Base-by-base conservation (phyloP, 441 rosid genomes). In the Pelargonium citronellum region DNA sequence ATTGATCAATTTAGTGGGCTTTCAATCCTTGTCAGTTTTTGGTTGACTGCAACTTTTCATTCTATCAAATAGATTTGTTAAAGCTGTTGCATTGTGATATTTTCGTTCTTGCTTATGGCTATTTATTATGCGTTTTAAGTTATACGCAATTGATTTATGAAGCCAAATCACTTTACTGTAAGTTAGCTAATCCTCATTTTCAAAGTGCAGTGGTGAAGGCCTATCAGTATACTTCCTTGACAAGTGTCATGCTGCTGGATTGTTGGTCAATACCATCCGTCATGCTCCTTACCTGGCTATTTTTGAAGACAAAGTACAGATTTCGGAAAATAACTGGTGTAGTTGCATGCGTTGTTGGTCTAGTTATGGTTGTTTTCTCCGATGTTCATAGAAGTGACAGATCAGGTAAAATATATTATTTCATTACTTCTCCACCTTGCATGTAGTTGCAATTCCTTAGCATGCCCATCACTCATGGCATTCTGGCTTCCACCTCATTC, bases 241-340 rank as follows among this genome's bases (percentile, higher is more conserved):
- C 99, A 24, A 95, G 98, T 68, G 85, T 95, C 64, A 95, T 92
- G 98, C 86, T 95, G 72, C 82, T 95, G 15, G 98, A 95, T 76
- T 95, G 99, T 71, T 95, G 99, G 99, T 67, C 95, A 15, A 90
- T 95, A 65, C 98, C 99, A 0, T 81, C 86, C 0, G 97, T 91
- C 72, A 84, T 91, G 94, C 30, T 91, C 47, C 92, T 91, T 68
- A 91, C 97, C 24, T 87, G 86, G 86, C 10, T 87, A 69, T 89
- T 95, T 74, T 77, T 95, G 73, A 83, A 83, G 69, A 89, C 97
- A 12, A 91, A 87, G 76, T 95, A 95, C 73, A 80, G 91, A 82
- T 79, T 72, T 75, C 87, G 82, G 81, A 95, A 88, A 84, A 86
- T 87, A 24, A 68, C 83, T 64, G 97, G 99, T 71, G 97, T 92